Base-by-base conservation (phyloP, 495 filamentous ascomycete species). In the Talaromyces thailandensis region DNA sequence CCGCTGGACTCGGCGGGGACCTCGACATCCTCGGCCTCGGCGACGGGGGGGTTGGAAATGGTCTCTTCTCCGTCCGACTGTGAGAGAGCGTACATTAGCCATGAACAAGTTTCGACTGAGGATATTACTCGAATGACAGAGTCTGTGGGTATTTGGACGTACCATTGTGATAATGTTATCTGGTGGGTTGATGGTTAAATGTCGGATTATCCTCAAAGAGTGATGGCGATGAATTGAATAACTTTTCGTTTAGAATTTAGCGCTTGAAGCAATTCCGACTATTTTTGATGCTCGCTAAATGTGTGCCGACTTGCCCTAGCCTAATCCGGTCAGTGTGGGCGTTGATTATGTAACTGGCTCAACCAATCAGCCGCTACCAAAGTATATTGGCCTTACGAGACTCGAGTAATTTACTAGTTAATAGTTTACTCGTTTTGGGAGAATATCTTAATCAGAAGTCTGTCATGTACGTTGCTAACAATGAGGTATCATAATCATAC, bases 11-110 rank as follows among this genome's bases (percentile, higher is more conserved):
- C 90, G 76, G 88, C 91, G 76, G 85, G 83, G 72, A 96, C 90
- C 79, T 96, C 92, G 73, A 96, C 93, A 80, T 96, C 91, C 72
- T 93, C 87, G 75, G 87, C 85, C 69, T 85, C 85, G 61, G 83
- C 86, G 75, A 88, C 87, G 69, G 80, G 74, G 65, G 75, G 78
- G 67, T 84, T 86, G 70, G 86, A 86, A 75, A 78, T 82, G 78
- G 84, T 91, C 88, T 96, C 92, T 89, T 89, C 86, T 89, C 86
- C 86, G 85, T 89, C 86, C 86, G 86, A 89, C 86, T 89, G 60
- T 57, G 45, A 48, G 21, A 43, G 60, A 9, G 40, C 37, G n/a
- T 18, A 21, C 21, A n/a, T 48, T 48, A 48, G 43, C 6, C 16
- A 9, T 48, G n/a, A n/a, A n/a, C n/a, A n/a, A 9, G 6, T 21